Evolutionary conservation across 2,329 filamentous ascomycete species (phyloP).

Genomic region (Ascosphaera aggregata): DNA sequence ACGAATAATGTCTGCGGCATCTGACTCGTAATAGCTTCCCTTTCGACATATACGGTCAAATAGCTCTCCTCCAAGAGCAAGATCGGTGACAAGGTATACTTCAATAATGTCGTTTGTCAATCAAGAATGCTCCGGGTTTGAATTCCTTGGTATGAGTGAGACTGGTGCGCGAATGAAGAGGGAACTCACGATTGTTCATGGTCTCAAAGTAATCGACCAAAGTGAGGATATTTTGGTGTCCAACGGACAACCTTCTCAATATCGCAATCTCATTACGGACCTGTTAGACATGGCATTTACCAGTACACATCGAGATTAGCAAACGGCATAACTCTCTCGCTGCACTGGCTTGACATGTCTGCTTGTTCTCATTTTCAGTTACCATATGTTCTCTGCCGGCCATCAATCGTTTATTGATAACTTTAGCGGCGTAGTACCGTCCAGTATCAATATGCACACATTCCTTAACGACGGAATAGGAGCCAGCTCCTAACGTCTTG

Average conservation of each 20-base stretch:
- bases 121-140: background rate
- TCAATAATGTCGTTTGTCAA: conserved; percentile 1
- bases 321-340: no score
- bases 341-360: no score
- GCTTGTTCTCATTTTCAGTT: conserved; percentile 9
- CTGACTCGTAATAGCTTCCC: conserved; percentile 93
- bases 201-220: conserved; percentile 99
- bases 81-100: conserved; percentile 92
- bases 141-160: background rate
- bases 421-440: conserved; percentile 94
- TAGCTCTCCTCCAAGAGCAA: conserved; percentile 85
- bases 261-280: conserved; percentile 96
- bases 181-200: conserved; percentile 64
- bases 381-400: conserved; percentile 97
- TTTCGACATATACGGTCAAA: conserved; percentile 98
- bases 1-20: conserved; percentile 85
- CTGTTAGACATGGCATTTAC: no score
- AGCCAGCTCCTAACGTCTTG: conserved; percentile 88
- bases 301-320: no score
- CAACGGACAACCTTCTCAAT: conserved; percentile 95
- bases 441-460: conserved; percentile 97
- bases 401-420: conserved; percentile 98
- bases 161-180: background rate
- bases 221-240: conserved; percentile 92
- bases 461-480: conserved; percentile 96